phyloP scores from a whole-genome alignment of 2,329 filamentous ascomycete species.

The Mycosphaerella sp. region DNA sequence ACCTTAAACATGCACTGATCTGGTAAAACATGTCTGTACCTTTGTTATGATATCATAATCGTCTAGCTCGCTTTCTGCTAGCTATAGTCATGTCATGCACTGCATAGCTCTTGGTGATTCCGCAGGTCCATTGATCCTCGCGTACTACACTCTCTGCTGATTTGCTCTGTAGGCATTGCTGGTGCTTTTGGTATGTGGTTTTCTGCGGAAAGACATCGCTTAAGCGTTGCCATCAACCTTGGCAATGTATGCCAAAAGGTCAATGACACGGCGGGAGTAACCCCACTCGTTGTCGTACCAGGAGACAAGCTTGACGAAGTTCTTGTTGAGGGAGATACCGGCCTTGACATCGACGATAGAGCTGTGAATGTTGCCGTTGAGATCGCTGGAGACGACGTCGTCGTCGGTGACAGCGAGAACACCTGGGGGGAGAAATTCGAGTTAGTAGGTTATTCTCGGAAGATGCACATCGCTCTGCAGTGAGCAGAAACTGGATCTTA shows the following conservation, averaged over 20 bases:
- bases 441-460: not conserved
- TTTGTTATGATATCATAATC: not conserved
- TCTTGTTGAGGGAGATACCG: constrained; percentile 94
- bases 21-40: not conserved
- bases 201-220: constrained; percentile 6
- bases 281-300: constrained; percentile 95
- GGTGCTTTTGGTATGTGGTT: not conserved
- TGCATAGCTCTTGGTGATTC: not conserved
- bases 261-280: constrained; percentile 75
- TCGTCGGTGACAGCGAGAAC: constrained; percentile 95
- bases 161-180: constrained; percentile 7
- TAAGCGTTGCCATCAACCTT: constrained; percentile 35
- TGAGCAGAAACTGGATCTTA: constrained; percentile 40
- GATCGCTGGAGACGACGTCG: constrained; percentile 86
- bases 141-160: not conserved
- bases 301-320: constrained; percentile 97
- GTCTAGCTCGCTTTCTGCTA: not conserved
- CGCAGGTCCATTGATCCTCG: not conserved
- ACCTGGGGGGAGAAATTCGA: constrained; percentile 45
- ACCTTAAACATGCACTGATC: too few relatives aligned
- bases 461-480: not conserved
- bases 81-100: not conserved
- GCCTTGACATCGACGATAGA: constrained; percentile 99
- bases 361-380: constrained; percentile 87
- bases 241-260: constrained; percentile 42